Percentiles rank a stretch among this genome's conserved stretches.
These are phyloP conservation scores for Silene uniflora DNA, from an alignment of 148 eudicot species.

Conservation along the genomic window DNA sequence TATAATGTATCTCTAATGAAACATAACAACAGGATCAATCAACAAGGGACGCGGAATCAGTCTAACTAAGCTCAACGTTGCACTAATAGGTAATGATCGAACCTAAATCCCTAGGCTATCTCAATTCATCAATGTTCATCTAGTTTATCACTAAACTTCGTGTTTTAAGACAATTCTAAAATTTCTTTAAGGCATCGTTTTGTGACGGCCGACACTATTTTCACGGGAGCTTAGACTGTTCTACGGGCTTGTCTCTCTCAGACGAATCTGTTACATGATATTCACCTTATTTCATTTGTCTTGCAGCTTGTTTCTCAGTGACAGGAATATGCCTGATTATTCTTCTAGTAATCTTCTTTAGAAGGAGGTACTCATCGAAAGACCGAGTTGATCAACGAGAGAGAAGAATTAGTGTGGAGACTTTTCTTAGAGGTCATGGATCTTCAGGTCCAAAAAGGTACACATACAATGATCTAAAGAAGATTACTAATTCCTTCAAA, in stretches of 20 bases:
- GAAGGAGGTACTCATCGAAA: slow-evolving; percentile 1
- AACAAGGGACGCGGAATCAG: neutral
- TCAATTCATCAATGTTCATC: neutral
- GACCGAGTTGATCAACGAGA: slow-evolving; percentile 4
- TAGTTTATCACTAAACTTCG: neutral
- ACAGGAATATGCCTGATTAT: slow-evolving; percentile 4
- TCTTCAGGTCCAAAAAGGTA: slow-evolving; percentile 41
- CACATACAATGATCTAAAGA: slow-evolving; percentile 56
- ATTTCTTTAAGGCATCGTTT: no score
- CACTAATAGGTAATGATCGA: slow-evolving; percentile 22
- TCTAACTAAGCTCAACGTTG: slow-evolving; percentile 16
- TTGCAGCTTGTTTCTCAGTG: slow-evolving; percentile 22
- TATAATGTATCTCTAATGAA: neutral
- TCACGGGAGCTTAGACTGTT: no score
- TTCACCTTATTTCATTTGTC: neutral
- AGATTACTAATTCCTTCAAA: slow-evolving; percentile 58
- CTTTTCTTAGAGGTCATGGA: slow-evolving; percentile 22
- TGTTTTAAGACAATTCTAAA: no score
- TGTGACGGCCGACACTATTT: no score
- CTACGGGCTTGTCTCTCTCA: no score
- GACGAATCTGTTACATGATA: no score
- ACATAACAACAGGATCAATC: slow-evolving; percentile 24
- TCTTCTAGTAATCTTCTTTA: neutral
- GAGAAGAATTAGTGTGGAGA: slow-evolving; percentile 18
- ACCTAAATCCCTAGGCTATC: neutral